A percentile compares a stretch with the other conserved stretches of the same genome.
Evolutionary conservation across 495 filamentous ascomycete species (phyloP).

Genomic region (Penicillium roqueforti): DNA sequence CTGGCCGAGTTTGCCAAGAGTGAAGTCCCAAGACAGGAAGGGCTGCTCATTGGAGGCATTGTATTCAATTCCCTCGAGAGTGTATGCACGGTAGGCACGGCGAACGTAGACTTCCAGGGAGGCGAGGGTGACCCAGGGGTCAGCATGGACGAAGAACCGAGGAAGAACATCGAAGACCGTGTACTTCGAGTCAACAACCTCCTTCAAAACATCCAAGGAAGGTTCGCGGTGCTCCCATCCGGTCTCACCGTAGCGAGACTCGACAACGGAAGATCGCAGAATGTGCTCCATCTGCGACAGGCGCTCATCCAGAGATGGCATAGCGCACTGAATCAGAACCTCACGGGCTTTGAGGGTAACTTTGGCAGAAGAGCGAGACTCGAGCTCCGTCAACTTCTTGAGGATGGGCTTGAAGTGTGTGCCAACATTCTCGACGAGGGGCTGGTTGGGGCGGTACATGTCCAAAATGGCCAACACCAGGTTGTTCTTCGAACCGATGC

Average conservation of each 20-base stretch:
- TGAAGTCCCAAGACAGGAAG: constrained; percentile 91
- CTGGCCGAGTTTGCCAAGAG: constrained; percentile 84
- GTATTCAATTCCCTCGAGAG: constrained; percentile 83
- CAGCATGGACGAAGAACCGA: constrained; percentile 87
- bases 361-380: constrained; percentile 86
- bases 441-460: constrained; percentile 92
- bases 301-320: constrained; percentile 93
- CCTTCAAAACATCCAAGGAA: constrained; percentile 79
- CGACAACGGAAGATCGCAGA: constrained; percentile 91
- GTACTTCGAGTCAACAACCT: constrained; percentile 97
- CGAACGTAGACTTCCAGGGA: constrained; percentile 95
- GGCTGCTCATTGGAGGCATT: constrained; percentile 73
- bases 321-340: constrained; percentile 91
- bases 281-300: constrained; percentile 98
- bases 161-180: constrained; percentile 96
- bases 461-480: constrained; percentile 87
- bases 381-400: constrained; percentile 83
- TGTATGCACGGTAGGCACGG: constrained; percentile 93
- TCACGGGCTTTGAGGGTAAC: constrained; percentile 95
- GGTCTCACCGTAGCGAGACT: constrained; percentile 94
- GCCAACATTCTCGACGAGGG: constrained; percentile 77
- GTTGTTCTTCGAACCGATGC: constrained; percentile 90
- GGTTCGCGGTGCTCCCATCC: constrained; percentile 97
- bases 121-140: constrained; percentile 92
- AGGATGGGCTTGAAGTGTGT: constrained; percentile 83